These are phyloP conservation scores for Boletus reticuloceps DNA, from an alignment of 768 basidiomycete species.

Conservation along the genomic window DNA sequence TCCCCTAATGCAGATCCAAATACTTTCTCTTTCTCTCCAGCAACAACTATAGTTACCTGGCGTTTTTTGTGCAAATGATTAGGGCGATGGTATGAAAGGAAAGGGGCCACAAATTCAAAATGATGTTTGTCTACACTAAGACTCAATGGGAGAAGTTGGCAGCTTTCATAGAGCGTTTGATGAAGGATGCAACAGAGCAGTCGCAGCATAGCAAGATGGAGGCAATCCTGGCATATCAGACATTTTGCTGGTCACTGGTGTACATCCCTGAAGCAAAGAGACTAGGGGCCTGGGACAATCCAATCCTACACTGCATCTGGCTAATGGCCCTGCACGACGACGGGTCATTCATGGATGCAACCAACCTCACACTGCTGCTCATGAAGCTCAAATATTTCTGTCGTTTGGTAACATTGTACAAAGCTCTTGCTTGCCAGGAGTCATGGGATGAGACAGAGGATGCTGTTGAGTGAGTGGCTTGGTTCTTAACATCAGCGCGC, in stretches of 20 bases:
- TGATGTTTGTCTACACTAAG: neutral
- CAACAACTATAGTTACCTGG: neutral
- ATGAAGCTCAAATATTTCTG: conserved; percentile 3
- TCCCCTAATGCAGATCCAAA: no score
- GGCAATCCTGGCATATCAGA: neutral
- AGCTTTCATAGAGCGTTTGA: neutral
- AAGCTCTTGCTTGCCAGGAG: no score
- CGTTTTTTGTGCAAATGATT: neutral
- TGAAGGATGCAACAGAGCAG: no score
- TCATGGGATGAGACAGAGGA: neutral
- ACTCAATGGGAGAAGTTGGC: no score
- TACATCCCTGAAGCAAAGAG: neutral
- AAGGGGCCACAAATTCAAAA: neutral
- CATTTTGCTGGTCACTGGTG: neutral
- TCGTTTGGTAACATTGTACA: no score
- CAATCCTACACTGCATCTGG: neutral
- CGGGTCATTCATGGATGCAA: neutral
- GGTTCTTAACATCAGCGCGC: no score
- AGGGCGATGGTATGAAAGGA: neutral
- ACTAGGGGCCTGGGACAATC: neutral
- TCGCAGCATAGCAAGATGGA: no score
- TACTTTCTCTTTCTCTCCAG: no score
- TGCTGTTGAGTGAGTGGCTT: no score
- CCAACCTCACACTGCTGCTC: neutral
- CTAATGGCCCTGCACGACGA: neutral